These are phyloP conservation scores for Nectriaceae sp. DNA, from an alignment of 2,329 filamentous ascomycete genomes.

Conservation along the genomic window DNA sequence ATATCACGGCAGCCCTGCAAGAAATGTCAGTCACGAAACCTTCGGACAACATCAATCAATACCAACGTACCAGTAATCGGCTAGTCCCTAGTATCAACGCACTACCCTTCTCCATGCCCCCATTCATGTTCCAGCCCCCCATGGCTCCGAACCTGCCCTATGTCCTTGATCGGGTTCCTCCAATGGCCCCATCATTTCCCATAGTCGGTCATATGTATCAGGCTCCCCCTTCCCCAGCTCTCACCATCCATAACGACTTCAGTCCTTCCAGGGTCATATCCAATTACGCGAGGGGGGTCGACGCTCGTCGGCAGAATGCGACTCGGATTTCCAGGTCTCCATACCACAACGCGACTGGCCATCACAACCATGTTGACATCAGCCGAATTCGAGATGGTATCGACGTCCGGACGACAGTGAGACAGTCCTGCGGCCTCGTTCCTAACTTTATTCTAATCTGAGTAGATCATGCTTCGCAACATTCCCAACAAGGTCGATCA, in stretches of 20 bases:
- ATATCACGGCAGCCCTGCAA: slow-evolving; percentile 18
- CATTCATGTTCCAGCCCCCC: slow-evolving; percentile 35
- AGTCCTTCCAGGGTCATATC: slow-evolving; percentile 41
- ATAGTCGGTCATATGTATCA: slow-evolving; percentile 33
- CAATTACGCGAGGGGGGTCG: slow-evolving; percentile 35
- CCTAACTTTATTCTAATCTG: slow-evolving; percentile 8
- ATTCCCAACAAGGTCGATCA: slow-evolving; percentile 90
- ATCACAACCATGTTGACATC: slow-evolving; percentile 65
- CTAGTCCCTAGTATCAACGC: slow-evolving; percentile 18
- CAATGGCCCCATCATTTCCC: slow-evolving; percentile 33
- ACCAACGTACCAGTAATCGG: slow-evolving; percentile 5
- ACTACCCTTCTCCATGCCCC: slow-evolving; percentile 33
- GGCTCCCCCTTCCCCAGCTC: slow-evolving; percentile 35
- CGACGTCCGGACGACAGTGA: slow-evolving; percentile 75
- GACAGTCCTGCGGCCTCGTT: slow-evolving; percentile 25
- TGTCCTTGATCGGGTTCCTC: slow-evolving; percentile 28
- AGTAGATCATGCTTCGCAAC: slow-evolving; percentile 88
- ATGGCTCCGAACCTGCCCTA: slow-evolving; percentile 31
- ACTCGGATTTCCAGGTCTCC: slow-evolving; percentile 47
- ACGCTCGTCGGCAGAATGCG: slow-evolving; percentile 52
- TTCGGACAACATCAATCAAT: slow-evolving; percentile 8
- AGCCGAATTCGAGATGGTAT: slow-evolving; percentile 63
- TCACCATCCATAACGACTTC: slow-evolving; percentile 39
- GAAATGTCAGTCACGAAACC: slow-evolving; percentile 19
- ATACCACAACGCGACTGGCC: slow-evolving; percentile 49